Evolutionary conservation across 2,329 filamentous ascomycete genomes (phyloP), one percentile per base, ranked within the genome.

Genomic region (Phialophora chinensis): DNA sequence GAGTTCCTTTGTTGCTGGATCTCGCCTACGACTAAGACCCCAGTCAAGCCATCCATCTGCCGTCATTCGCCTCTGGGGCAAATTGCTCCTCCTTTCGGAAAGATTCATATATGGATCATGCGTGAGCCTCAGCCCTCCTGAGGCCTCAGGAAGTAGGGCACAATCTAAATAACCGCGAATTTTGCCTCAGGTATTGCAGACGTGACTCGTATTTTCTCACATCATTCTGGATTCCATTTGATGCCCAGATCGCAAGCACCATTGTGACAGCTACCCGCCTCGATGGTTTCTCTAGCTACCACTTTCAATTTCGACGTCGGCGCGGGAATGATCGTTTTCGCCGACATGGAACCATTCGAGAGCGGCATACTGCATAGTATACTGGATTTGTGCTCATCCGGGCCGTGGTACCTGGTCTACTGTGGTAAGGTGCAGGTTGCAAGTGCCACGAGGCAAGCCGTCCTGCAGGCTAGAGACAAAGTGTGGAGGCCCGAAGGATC

Each of bases 401-500:
- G 23, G 42, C 20, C 42, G 44, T 33, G 44, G 57, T 60, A 20
- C 38, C 44, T 60, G 44, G 44, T 60, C 57, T 52, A 52, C 17
- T 31, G 10, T 11, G 42, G 42, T 60, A 60, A 60, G 57, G 42
- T 29, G 42, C 44, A 31, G 42, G 44, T 44, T 47, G 27, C 49
- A 53, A 61, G 59, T 54, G 59, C 59, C 59, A 61, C 59, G 59
- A 61, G 59, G 59, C 53, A 35, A 14, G 52, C 53, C 53, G 1
- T 35, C 29, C 33, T 50, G 59, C 59, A 44, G 44, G 49, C 10
- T 29, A 60, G 49, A 10, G 42, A 4, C 60, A 25, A 62, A 38
- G n/a, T 44, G 62, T 64, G 59, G 59, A 61, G 59, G 52, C 35
- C 29, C 47, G 59, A 53, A 61, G 59, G 59, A 61, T 61, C 59